Evolutionary conservation across 495 filamentous ascomycete species (phyloP).

Genomic region (Neurospora africana): DNA sequence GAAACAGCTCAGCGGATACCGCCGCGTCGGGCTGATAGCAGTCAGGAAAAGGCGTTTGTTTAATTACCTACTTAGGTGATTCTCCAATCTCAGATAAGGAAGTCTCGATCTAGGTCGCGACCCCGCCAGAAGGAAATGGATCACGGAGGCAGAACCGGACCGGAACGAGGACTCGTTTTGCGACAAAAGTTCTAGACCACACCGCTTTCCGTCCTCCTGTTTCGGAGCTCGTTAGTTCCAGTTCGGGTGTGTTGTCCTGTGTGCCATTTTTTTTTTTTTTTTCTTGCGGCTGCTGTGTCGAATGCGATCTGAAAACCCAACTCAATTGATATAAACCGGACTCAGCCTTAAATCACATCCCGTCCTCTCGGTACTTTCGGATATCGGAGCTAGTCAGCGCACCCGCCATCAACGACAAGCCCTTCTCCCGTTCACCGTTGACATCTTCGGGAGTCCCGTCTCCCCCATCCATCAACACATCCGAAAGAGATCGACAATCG

Average conservation of each 20-base stretch:
- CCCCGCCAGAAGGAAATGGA: neutral
- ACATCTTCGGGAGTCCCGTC: neutral
- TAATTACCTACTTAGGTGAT: no score
- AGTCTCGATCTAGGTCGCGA: neutral
- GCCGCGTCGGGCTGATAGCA: neutral
- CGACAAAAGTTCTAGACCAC: neutral
- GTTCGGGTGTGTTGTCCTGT: neutral
- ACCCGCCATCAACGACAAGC: neutral
- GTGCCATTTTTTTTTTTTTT: neutral
- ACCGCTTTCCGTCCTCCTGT: neutral
- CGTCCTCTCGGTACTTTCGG: neutral
- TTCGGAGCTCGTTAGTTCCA: neutral
- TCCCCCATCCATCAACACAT: neutral
- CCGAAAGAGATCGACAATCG: neutral
- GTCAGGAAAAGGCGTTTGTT: neutral
- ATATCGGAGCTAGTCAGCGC: neutral
- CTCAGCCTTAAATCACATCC: neutral
- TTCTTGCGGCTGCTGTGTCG: neutral
- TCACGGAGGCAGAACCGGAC: neutral
- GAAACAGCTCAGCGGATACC: neutral
- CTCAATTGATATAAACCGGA: neutral
- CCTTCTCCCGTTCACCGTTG: neutral
- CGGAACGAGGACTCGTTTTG: neutral
- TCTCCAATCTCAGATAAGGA: neutral
- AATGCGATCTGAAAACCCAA: neutral